phyloP scores from a whole-genome alignment of 1,284 basidiomycete genomes.

The Earliella scabrosa region DNA sequence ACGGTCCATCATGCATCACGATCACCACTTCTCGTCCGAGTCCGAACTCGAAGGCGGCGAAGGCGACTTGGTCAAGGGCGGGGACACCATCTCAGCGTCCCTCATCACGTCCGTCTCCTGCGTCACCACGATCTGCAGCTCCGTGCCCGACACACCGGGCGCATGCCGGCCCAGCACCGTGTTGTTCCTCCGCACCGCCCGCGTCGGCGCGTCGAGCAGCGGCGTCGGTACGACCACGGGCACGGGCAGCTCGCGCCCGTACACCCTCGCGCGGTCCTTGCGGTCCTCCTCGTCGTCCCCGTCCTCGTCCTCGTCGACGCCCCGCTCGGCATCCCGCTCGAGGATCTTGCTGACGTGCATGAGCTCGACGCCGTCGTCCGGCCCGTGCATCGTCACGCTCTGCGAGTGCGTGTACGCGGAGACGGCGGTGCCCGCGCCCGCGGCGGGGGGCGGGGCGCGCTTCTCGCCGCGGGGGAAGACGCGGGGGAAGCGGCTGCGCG shows the following conservation, averaged over 20 bases:
- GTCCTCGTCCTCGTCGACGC: too few species aligned
- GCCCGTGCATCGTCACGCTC: not conserved
- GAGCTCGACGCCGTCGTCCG: not conserved
- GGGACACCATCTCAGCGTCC: not conserved
- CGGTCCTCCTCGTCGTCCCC: not conserved
- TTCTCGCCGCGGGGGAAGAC: slow-evolving; percentile 13
- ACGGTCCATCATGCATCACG: not conserved
- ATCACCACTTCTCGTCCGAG: not conserved
- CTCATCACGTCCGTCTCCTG: not conserved
- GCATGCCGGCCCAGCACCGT: not conserved
- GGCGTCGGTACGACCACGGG: not conserved
- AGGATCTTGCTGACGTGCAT: not conserved
- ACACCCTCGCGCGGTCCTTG: not conserved
- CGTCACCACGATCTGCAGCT: not conserved
- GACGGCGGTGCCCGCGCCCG: too few species aligned
- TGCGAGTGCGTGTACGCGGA: not conserved
- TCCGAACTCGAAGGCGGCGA: not conserved
- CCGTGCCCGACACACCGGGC: not conserved
- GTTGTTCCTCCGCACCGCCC: not conserved
- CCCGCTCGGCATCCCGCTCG: not conserved
- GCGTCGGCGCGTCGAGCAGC: not conserved
- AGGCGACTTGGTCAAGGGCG: not conserved
- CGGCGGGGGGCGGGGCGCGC: not conserved
- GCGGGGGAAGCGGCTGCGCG: slow-evolving; percentile 21
- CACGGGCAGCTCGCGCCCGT: not conserved